Conservation (phyloP, 2,329 filamentous ascomycete species). For the Monilinia vaccinii-corymbosi region DNA sequence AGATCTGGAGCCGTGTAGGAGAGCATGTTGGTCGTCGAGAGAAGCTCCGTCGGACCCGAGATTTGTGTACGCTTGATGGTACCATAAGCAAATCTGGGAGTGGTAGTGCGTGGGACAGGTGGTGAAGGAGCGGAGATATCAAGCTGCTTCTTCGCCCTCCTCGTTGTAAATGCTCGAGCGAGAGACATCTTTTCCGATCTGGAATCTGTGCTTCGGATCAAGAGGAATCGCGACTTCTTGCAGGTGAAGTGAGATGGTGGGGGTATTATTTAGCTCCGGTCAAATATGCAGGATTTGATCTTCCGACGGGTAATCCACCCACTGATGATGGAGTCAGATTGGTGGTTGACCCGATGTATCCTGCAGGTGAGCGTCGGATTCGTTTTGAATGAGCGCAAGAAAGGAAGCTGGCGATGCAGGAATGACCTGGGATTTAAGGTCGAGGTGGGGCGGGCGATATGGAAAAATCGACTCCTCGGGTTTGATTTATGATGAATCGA, state of each 20-base stretch:
- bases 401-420: not conserved
- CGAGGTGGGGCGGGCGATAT: not conserved
- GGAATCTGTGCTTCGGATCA: constrained; percentile 7
- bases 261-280: constrained; percentile 8
- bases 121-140: constrained; percentile 13
- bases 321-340: constrained; percentile 7
- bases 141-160: constrained; percentile 42
- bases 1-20: constrained; percentile 92
- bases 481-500: not conserved
- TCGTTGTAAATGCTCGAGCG: constrained; percentile 63
- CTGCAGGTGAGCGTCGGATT: constrained; percentile 14
- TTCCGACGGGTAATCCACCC: constrained; percentile 15
- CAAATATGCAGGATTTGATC: constrained; percentile 14
- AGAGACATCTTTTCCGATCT: constrained; percentile 40
- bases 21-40: constrained; percentile 94
- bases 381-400: constrained; percentile 4
- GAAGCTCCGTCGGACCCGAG: constrained; percentile 74
- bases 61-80: constrained; percentile 53
- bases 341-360: constrained; percentile 13
- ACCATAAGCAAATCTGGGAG: constrained; percentile 23
- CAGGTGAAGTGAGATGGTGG: constrained; percentile 14
- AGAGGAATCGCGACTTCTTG: constrained; percentile 5
- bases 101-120: constrained; percentile 22
- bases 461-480: not conserved
- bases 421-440: constrained; percentile 6